Evolutionary conservation across 257 asterid genomes (phyloP).

Genomic region (Plectranthus barbatus): DNA sequence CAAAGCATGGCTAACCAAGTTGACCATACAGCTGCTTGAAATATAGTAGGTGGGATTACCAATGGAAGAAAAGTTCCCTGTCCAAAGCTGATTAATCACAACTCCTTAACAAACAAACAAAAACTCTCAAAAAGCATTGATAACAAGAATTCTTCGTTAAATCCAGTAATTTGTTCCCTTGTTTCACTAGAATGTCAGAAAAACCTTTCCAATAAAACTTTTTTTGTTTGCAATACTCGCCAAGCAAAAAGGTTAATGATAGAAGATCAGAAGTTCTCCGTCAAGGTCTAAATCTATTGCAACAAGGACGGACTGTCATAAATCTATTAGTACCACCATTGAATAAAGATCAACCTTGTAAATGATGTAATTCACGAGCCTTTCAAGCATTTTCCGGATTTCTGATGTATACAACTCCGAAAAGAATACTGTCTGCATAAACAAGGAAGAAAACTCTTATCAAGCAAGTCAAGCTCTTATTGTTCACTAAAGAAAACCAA

Average conservation of each 20-base stretch:
- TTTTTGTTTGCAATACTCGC: background rate
- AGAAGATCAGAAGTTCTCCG: background rate
- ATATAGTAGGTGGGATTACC: constrained; percentile 69
- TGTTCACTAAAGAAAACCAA: background rate
- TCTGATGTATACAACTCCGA: constrained; percentile 80
- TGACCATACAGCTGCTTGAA: constrained; percentile 82
- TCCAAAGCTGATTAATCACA: constrained; percentile 23
- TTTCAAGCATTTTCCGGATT: constrained; percentile 70
- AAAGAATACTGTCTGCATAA: constrained; percentile 76
- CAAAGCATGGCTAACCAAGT: constrained; percentile 79
- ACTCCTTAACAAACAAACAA: constrained; percentile 14
- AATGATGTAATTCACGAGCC: constrained; percentile 73
- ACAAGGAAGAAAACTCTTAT: constrained; percentile 9
- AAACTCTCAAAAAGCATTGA: background rate
- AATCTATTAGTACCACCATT: background rate
- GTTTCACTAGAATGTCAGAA: background rate
- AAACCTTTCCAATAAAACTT: background rate
- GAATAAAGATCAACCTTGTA: constrained; percentile 58
- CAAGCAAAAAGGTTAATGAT: background rate
- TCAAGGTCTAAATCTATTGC: background rate
- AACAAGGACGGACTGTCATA: constrained; percentile 1
- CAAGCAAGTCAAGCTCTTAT: constrained; percentile 2
- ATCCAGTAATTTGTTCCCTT: background rate
- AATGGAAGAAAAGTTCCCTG: constrained; percentile 96
- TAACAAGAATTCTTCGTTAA: background rate